phyloP scores from a whole-genome alignment of 441 rosid genomes.

The Euphorbia celastroides region DNA sequence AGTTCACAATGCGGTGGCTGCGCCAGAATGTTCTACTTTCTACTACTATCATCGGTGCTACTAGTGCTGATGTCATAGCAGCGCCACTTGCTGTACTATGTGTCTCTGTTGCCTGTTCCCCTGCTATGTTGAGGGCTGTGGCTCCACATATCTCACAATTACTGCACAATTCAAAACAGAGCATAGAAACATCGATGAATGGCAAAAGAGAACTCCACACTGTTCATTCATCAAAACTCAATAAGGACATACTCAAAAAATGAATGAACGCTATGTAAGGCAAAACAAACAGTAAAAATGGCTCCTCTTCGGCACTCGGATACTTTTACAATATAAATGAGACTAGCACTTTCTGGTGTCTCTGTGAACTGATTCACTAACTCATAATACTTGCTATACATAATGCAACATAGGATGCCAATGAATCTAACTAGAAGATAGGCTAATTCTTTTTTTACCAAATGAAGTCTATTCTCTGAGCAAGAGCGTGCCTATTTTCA shows the following conservation, averaged over 20 bases:
- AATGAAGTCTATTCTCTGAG: neutral
- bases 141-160: constrained; percentile 60
- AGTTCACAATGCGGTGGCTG: constrained; percentile 43
- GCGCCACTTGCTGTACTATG: constrained; percentile 15
- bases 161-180: constrained; percentile 28
- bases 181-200: neutral
- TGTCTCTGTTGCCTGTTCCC: constrained; percentile 27
- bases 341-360: neutral
- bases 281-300: neutral
- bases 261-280: neutral
- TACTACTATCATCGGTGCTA: constrained; percentile 23
- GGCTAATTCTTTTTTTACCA: too few species aligned
- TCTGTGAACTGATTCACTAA: neutral
- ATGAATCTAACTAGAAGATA: too few species aligned
- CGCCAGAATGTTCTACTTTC: constrained; percentile 43
- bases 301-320: too few species aligned
- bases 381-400: neutral
- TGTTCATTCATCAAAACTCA: too few species aligned
- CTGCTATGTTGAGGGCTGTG: constrained; percentile 33
- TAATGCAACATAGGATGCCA: neutral
- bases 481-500: neutral
- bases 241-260: neutral
- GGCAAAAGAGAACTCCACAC: too few species aligned
- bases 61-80: constrained; percentile 22
- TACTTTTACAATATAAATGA: too few species aligned